Conservation (phyloP, 139 green algal genomes). For the Chlamydomonas sphaeroides region DNA sequence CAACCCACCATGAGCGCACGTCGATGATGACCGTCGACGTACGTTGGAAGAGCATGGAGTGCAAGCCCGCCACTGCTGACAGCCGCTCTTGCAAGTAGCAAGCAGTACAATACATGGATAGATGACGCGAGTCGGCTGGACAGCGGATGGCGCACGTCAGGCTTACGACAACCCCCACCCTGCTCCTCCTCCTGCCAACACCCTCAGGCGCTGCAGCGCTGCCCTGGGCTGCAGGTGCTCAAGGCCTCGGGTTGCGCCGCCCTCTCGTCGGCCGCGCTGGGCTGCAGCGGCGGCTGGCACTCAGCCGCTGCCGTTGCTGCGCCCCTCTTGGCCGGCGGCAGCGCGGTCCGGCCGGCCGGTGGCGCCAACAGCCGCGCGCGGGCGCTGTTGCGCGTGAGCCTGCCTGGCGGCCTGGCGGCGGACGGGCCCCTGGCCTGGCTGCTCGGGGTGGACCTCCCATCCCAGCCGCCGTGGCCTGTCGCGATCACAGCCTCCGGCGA, state of each 20-base stretch:
- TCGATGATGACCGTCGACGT: too few species aligned
- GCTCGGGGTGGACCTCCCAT: neutral
- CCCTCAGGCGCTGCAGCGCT: conserved; percentile 8
- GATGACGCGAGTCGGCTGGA: too few species aligned
- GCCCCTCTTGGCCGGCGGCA: neutral
- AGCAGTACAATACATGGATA: too few species aligned
- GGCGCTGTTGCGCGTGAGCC: neutral
- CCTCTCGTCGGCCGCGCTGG: neutral
- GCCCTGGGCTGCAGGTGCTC: neutral
- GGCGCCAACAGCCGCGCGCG: conserved; percentile 2
- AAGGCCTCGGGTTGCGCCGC: neutral
- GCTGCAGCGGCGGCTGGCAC: neutral
- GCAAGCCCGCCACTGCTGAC: too few species aligned
- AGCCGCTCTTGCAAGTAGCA: too few species aligned
- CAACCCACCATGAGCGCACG: too few species aligned
- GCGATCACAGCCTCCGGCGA: too few species aligned
- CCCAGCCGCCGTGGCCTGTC: too few species aligned
- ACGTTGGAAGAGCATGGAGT: too few species aligned
- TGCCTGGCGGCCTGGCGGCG: neutral
- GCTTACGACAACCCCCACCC: too few species aligned
- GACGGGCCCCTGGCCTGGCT: neutral
- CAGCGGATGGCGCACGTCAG: too few species aligned
- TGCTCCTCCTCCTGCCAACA: too few species aligned
- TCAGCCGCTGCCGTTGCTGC: neutral
- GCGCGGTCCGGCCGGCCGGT: neutral